Percentiles rank a stretch among this genome's conserved stretches.
These are phyloP conservation scores for Arachis stenosperma DNA, from an alignment of 306 rosid genomes.

Conservation along the genomic window DNA sequence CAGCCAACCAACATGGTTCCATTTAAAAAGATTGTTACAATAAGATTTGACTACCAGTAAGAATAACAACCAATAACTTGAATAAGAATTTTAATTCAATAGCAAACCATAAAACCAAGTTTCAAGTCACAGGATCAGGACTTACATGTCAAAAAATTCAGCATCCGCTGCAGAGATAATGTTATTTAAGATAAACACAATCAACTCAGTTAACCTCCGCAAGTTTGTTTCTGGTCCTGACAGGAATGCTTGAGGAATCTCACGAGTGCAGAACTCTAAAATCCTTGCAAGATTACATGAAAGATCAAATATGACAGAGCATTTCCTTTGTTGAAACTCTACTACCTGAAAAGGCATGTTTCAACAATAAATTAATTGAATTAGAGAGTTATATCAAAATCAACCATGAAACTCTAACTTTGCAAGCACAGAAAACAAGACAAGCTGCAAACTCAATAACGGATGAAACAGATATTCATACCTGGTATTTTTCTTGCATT, in stretches of 20 bases:
- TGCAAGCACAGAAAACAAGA: constrained; percentile 33
- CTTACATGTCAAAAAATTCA: constrained; percentile 93
- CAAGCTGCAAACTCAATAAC: constrained; percentile 13
- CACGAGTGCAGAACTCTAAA: constrained; percentile 82
- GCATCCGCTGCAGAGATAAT: constrained; percentile 81
- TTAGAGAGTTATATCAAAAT: neutral
- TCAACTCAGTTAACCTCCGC: constrained; percentile 86
- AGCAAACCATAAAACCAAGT: constrained; percentile 5
- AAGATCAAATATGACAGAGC: constrained; percentile 90
- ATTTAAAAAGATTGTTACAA: constrained; percentile 27
- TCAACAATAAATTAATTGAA: constrained; percentile 34
- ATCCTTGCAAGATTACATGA: constrained; percentile 94
- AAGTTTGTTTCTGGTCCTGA: constrained; percentile 87
- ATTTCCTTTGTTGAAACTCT: constrained; percentile 96
- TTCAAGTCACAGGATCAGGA: constrained; percentile 30
- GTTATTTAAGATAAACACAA: constrained; percentile 85
- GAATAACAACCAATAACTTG: constrained; percentile 1
- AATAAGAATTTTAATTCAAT: neutral
- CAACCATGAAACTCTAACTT: constrained; percentile 8
- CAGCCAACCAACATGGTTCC: constrained; percentile 19
- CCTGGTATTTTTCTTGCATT: constrained; percentile 90
- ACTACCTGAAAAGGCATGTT: constrained; percentile 66
- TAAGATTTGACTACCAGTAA: constrained; percentile 14
- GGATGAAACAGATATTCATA: constrained; percentile 17
- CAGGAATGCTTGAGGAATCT: constrained; percentile 90